Base-by-base conservation (phyloP, 768 basidiomycete species). In the Kwoniella heveanensis region DNA sequence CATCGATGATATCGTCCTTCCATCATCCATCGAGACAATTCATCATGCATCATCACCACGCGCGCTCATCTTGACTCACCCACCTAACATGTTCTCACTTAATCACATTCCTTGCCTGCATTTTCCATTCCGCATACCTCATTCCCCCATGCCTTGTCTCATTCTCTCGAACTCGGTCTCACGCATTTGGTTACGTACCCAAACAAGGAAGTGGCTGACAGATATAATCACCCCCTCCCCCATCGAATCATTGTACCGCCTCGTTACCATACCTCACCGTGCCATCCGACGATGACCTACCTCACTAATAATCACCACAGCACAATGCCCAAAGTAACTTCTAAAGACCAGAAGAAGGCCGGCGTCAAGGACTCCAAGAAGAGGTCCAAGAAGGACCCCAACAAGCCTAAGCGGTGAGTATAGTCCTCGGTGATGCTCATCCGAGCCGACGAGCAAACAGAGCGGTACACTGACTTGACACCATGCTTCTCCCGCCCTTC, bases 321-420 rank as follows among this genome's bases (percentile, higher is more conserved):
- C 39, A 64, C 55, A 64, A 64, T 64, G 63, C 63, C 53, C 57
- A 71, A 60, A 54, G 62, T 57, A 60, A 53, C 57, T 37, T 65
- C 62, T 65, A 69, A 69, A 52, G 63, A 60, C 59, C 54, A 54
- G 26, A 67, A 66, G 57, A 60, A 70, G 44, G 72, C 72, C 65
- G 65, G 64, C 24, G 62, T 57, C 29, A 49, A 46, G 46, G 62
- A 58, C 57, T 52, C 57, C 53, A 77, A 77, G 69, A 63, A 53
- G 58, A 51, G 53, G 24, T 67, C 71, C 24, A 75, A 77, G 67
- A 92, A 91, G 82, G 88, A 92, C 79, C 86, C 86, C 65, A 89
- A 89, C 80, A 86, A 88, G 49, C 92, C 92, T 65, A 96, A 97
- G 83, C 87, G 77, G 79, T 80, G 65, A 67, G 72, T 73, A 17